Base-by-base conservation (phyloP, 257 asterid genomes). In the Solanum peruvianum region DNA sequence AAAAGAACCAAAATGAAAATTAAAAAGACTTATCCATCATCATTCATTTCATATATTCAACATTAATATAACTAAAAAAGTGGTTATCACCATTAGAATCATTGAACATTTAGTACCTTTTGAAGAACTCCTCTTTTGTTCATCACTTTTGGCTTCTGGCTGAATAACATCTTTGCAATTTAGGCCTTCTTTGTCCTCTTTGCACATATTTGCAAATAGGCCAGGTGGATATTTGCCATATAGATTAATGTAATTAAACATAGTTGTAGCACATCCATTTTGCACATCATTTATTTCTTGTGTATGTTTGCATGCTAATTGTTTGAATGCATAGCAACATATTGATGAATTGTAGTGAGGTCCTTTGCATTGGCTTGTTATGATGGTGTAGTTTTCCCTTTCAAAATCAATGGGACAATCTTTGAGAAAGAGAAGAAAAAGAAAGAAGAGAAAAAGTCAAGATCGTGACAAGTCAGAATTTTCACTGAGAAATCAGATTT, bases 361-460 rank as follows among this genome's bases (percentile, higher is more conserved):
- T 41, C 99, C 98, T 85, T 95, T 96, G 94, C 99, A 96, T 66
- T 92, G 95, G 91, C 98, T 95, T 25, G 98, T 95, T 7, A 96
- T 91, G 86, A 94, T 90, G 6, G 98, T 94, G 91, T 94, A 96
- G 93, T 96, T 96, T 90, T 93, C 90, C 67, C 85, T 87, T 91
- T 92, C 95, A 75, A 96, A 90, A 88, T 96, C 92, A 86, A 96
- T 89, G 0, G 92, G 81, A 86, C 99, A 96, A 67, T 81, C 99
- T 96, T 92, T 88, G 16, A 20, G 20, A 29, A 9, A 41, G 9
- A 7, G 9, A 7, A 7, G 9, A 71, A 16, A 39, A 7, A 9
- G 1, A 13, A 21, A 44, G 18, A 11, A 73, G 27, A 2, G 14
- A 23, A 44, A 12, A 11, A 73, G 27, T 73, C 47, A 72, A 70